These are phyloP conservation scores for Sarocladiaceae sp. DNA, from an alignment of 2,329 filamentous ascomycete species.

Conservation along the genomic window DNA sequence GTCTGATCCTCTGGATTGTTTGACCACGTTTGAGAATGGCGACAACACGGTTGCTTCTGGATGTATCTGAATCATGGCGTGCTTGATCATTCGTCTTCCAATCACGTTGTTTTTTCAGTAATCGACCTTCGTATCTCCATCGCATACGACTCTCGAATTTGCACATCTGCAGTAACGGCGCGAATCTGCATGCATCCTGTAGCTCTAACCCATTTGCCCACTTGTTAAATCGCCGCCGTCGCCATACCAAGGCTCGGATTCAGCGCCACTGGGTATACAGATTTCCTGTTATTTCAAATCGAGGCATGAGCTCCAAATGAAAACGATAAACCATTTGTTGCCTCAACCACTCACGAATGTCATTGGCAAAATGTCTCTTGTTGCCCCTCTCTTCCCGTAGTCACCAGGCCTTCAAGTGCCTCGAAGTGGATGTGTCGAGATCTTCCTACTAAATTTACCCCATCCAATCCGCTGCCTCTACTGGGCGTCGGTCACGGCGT, in stretches of 20 bases:
- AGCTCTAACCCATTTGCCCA: conserved; percentile 1
- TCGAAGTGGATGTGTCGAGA: not conserved
- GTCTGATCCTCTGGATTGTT: not conserved
- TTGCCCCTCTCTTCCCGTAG: not conserved
- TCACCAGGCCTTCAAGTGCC: not conserved
- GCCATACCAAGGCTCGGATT: not conserved
- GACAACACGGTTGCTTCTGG: not conserved
- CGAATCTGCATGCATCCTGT: not conserved
- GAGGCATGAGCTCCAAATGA: not conserved
- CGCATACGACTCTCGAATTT: too few relatives aligned
- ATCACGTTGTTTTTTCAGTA: too few relatives aligned
- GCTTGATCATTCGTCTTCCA: too few relatives aligned
- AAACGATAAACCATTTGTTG: not conserved
- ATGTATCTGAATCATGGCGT: not conserved
- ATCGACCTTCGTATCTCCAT: too few relatives aligned
- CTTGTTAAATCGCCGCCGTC: not conserved
- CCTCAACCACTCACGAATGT: not conserved
- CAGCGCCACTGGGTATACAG: not conserved
- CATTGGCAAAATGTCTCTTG: not conserved
- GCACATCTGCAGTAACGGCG: conserved; percentile 1
- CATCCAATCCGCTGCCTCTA: not conserved
- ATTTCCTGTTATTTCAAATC: not conserved
- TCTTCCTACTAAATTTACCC: not conserved
- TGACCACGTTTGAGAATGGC: not conserved
- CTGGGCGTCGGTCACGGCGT: not conserved